Conservation (phyloP, 2,329 filamentous ascomycete species). For the Dryadomyces quercus-mongolicae region DNA sequence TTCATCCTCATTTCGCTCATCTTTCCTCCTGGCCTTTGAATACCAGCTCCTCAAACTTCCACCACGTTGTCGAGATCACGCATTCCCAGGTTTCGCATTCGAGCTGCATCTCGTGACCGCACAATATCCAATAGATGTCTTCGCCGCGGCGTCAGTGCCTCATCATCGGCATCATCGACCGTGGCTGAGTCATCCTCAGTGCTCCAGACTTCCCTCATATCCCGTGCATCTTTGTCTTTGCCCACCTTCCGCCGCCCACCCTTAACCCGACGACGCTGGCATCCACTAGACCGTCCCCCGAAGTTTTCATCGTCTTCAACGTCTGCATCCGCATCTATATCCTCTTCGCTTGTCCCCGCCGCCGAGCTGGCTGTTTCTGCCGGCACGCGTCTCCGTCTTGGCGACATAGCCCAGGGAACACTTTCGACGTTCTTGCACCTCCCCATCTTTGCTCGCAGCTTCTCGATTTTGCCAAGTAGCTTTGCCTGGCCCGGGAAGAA, state of each 20-base stretch:
- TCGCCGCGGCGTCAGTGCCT: slow-evolving; percentile 39
- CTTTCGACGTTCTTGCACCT: background rate
- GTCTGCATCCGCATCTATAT: slow-evolving; percentile 28
- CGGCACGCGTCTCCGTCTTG: slow-evolving; percentile 3
- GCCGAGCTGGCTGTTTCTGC: slow-evolving; percentile 20
- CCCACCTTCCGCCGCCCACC: background rate
- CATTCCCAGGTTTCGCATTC: slow-evolving; percentile 56
- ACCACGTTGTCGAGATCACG: slow-evolving; percentile 45
- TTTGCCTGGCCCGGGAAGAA: slow-evolving; percentile 82
- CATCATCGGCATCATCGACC: slow-evolving; percentile 23
- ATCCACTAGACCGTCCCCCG: slow-evolving; percentile 10
- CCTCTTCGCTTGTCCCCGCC: slow-evolving; percentile 27
- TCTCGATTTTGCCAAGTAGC: slow-evolving; percentile 56
- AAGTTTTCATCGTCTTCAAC: slow-evolving; percentile 26
- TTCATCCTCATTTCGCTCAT: slow-evolving; percentile 11
- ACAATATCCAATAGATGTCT: slow-evolving; percentile 55
- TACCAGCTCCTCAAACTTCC: slow-evolving; percentile 15
- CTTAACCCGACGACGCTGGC: background rate
- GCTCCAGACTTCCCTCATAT: slow-evolving; percentile 15
- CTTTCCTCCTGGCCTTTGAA: slow-evolving; percentile 20
- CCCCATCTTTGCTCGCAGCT: slow-evolving; percentile 41
- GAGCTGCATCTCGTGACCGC: slow-evolving; percentile 56
- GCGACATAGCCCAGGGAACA: background rate
- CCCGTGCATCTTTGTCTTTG: background rate
- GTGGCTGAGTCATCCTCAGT: slow-evolving; percentile 12